These are phyloP conservation scores for Cucurbita pepo DNA, from an alignment of 306 rosid species.

Conservation along the genomic window DNA sequence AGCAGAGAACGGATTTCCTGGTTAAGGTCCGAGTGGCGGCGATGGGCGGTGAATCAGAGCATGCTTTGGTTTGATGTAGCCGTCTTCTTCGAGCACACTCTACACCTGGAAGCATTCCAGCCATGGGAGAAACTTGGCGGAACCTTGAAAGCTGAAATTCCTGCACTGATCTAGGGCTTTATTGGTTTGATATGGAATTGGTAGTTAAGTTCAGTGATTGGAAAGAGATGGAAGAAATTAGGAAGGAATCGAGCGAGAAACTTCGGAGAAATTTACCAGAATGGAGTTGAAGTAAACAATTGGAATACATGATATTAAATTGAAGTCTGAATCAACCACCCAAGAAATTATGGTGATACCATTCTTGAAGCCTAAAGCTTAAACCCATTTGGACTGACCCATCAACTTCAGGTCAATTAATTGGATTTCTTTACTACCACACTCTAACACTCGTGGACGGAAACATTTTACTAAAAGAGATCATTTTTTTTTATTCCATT, in stretches of 20 bases:
- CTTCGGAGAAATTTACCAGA: neutral
- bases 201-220: neutral
- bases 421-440: too few relatives aligned
- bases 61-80: conserved; percentile 22
- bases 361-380: too few relatives aligned
- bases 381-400: too few relatives aligned
- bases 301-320: too few relatives aligned
- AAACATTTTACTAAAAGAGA: too few relatives aligned
- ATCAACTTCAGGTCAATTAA: too few relatives aligned
- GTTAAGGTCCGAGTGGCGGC: conserved; percentile 18
- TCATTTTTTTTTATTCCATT: too few relatives aligned
- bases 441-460: too few relatives aligned
- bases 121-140: conserved; percentile 18
- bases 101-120: conserved; percentile 81
- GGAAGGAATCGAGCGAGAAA: neutral
- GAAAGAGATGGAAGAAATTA: neutral
- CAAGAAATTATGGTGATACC: too few relatives aligned
- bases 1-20: conserved; percentile 38
- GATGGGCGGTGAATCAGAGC: conserved; percentile 15
- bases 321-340: too few relatives aligned
- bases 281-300: too few relatives aligned
- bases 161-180: neutral
- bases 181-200: neutral
- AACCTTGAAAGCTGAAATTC: neutral
- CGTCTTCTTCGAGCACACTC: conserved; percentile 87